These are phyloP conservation scores for Talaromyces sp. DNA, from an alignment of 2,329 filamentous ascomycete genomes.

Conservation along the genomic window DNA sequence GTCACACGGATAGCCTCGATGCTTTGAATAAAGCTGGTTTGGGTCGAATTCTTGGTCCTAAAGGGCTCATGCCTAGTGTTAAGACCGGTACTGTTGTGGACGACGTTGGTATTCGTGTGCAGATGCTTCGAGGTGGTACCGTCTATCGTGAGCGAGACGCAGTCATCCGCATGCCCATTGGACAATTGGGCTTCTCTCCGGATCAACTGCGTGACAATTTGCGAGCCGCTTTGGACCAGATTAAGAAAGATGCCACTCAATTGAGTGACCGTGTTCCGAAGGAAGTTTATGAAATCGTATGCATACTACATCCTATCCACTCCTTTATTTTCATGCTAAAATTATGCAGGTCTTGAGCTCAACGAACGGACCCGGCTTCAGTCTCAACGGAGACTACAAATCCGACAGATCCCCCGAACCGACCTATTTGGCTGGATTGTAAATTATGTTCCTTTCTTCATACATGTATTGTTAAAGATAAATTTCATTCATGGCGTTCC, in stretches of 20 bases:
- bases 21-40: conserved; percentile 78
- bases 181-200: conserved; percentile 83
- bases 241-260: conserved; percentile 72
- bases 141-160: conserved; percentile 84
- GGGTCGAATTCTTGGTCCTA: conserved; percentile 79
- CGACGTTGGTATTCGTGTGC: conserved; percentile 70
- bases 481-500: conserved; percentile 41
- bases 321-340: conserved; percentile 24
- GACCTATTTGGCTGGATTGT: conserved; percentile 44
- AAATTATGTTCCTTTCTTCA: conserved; percentile 51
- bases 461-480: conserved; percentile 40
- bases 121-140: conserved; percentile 76
- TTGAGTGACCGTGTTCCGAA: conserved; percentile 65
- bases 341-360: conserved; percentile 68
- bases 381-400: conserved; percentile 74
- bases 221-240: conserved; percentile 66
- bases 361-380: conserved; percentile 81
- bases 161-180: conserved; percentile 83
- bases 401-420: conserved; percentile 58
- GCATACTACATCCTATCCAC: conserved; percentile 25
- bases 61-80: conserved; percentile 84
- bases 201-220: conserved; percentile 83
- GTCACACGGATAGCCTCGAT: conserved; percentile 72
- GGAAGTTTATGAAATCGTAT: conserved; percentile 67
- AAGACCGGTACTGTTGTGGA: conserved; percentile 87